Base-by-base conservation (phyloP, 2,329 filamentous ascomycete genomes). In the Xylariaceae sp. region DNA sequence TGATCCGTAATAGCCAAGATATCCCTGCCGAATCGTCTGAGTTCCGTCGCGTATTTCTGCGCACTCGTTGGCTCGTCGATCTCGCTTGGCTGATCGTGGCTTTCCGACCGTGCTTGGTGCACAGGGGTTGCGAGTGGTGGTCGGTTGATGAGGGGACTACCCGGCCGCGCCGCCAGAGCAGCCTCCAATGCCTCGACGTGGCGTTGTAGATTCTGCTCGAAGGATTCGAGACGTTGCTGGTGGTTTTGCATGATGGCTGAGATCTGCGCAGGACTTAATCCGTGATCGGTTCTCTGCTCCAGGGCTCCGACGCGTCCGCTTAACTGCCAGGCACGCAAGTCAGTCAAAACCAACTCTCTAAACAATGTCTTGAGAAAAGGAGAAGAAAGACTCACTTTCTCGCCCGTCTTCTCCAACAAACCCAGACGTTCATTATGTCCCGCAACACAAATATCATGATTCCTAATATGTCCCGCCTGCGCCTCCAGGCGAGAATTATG, bases 201-300 rank as follows among this genome's bases (percentile, higher is more conserved):
- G 4, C 53, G 58, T 37, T 63, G 59, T 37, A 63, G 55, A 11
- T 44, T 56, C 45, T 60, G 56, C 34, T 63, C 63, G 8, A 65
- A 52, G 37, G 56, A 63, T 34, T 63, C 58, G n/a, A 65, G 59
- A n/a, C 61, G 61, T 49, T 65, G 63, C 37, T 65, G 63, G 53
- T 65, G 63, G 47, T 60, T 59, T 51, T 63, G 56, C 58, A 65
- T 60, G 11, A 65, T 61, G 39, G 61, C 63, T 10, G 61, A 57
- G n/a, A 65, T 59, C 34, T 65, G 61, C 4, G 56, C 59, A 4
- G 61, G 63, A 42, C 55, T 63, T 23, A 65, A 39, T n/a, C 58
- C 58, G 45, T 61, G 54, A 18, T 63, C 61, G n/a, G 56, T 61
- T 52, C 58, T 63, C 55, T 61, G 62, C 23, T 64, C 62, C 15